A percentile compares a stretch with the other conserved stretches of the same genome.
phyloP scores from a whole-genome alignment of 176 grass and related monocot species.

The Musa itinerans region DNA sequence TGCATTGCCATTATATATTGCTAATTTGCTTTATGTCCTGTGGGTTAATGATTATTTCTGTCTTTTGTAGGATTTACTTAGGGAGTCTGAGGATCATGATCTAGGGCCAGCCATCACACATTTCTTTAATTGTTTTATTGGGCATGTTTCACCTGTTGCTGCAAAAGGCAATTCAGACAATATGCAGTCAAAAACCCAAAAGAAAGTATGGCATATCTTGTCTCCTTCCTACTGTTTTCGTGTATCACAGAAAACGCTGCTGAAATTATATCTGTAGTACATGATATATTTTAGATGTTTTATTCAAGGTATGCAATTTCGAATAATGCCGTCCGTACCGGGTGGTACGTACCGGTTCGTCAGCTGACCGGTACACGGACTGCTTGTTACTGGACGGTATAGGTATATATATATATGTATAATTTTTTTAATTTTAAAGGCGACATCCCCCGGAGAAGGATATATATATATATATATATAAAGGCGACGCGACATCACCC shows the following conservation, averaged over 20 bases:
- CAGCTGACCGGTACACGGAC: too few species aligned
- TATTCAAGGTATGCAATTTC: too few species aligned
- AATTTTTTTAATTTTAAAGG: too few species aligned
- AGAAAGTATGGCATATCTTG: constrained; percentile 35
- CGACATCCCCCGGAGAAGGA: too few species aligned
- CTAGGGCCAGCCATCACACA: constrained; percentile 66
- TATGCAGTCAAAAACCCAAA: constrained; percentile 43
- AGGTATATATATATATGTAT: too few species aligned
- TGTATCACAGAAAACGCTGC: neutral
- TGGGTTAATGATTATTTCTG: constrained; percentile 8
- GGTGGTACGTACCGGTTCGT: too few species aligned
- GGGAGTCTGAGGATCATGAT: constrained; percentile 73
- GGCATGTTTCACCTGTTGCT: constrained; percentile 40
- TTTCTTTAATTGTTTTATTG: constrained; percentile 90
- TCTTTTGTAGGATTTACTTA: constrained; percentile 64
- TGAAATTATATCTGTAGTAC: neutral
- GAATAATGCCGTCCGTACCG: too few species aligned
- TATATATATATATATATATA: too few species aligned
- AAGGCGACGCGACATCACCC: too few species aligned
- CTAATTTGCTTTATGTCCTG: neutral
- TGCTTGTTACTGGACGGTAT: too few species aligned
- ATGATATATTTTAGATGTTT: too few species aligned
- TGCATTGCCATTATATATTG: neutral
- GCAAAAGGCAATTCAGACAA: constrained; percentile 34
- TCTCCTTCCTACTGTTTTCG: neutral